Evolutionary conservation across 345 rosid species (phyloP).

Genomic region (Euphorbia peplus): DNA sequence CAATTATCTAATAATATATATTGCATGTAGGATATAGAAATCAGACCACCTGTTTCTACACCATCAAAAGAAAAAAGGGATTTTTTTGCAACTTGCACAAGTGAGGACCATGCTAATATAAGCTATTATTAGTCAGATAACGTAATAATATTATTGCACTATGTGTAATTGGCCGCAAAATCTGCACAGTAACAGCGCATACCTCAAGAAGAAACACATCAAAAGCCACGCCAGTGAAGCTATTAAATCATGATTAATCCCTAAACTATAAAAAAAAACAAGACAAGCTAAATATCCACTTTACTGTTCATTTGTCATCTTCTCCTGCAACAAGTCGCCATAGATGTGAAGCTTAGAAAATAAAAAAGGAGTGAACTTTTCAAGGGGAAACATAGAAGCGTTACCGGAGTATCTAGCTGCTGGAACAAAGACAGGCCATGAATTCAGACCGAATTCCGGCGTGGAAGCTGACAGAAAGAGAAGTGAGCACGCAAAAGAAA

Average conservation of each 20-base stretch:
- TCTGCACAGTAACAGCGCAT: conserved; percentile 34
- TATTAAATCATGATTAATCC: conserved; percentile 24
- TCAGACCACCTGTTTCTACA: too few species aligned
- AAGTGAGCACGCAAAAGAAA: conserved; percentile 93
- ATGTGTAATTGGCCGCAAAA: conserved; percentile 23
- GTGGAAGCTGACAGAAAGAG: conserved; percentile 92
- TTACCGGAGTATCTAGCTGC: too few species aligned
- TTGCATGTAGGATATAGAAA: too few species aligned
- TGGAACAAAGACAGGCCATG: conserved; percentile 32
- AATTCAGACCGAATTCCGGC: conserved; percentile 28
- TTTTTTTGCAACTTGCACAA: conserved; percentile 12
- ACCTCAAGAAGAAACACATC: conserved; percentile 23
- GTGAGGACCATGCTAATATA: conserved; percentile 43
- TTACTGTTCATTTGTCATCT: background rate
- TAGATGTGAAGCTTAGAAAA: background rate
- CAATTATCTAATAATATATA: too few species aligned
- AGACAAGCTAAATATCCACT: background rate
- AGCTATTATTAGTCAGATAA: conserved; percentile 26
- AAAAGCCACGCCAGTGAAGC: conserved; percentile 44
- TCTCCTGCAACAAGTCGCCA: background rate
- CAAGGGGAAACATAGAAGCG: too few species aligned
- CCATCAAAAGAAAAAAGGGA: conserved; percentile 15
- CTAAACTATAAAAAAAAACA: conserved; percentile 3
- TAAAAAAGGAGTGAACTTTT: background rate
- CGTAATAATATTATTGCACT: conserved; percentile 29